A percentile compares a stretch with the other conserved stretches of the same genome.
These are phyloP conservation scores for Taxillus chinensis DNA, from an alignment of 164 flowering plant genomes.

Conservation along the genomic window DNA sequence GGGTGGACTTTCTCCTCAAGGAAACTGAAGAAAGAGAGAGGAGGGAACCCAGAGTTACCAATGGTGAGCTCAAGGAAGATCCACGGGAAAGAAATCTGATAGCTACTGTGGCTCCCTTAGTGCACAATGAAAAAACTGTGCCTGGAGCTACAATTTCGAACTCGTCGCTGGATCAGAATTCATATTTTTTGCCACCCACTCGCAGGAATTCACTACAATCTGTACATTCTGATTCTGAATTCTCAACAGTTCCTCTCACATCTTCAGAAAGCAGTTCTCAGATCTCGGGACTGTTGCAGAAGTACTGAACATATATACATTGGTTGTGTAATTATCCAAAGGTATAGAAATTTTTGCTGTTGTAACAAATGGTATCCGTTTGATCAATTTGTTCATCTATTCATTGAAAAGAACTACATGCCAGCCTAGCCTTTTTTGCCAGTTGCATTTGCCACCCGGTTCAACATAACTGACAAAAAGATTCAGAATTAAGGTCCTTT, in stretches of 20 bases:
- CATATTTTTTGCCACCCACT: slow-evolving; percentile 7
- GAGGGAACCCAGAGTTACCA: slow-evolving; percentile 36
- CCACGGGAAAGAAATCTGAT: slow-evolving; percentile 16
- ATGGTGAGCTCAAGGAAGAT: slow-evolving; percentile 17
- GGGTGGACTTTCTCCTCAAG: slow-evolving; percentile 98
- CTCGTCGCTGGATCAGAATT: slow-evolving; percentile 13
- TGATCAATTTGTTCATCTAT: slow-evolving; percentile 12
- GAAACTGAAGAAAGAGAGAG: slow-evolving; percentile 83
- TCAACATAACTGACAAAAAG: too few relatives aligned
- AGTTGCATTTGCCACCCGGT: too few relatives aligned
- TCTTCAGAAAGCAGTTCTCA: slow-evolving; percentile 42
- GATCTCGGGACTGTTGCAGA: slow-evolving; percentile 38
- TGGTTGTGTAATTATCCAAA: slow-evolving; percentile 18
- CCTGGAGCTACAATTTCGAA: slow-evolving; percentile 5
- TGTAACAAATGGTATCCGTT: slow-evolving; percentile 7
- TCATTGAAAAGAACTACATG: too few relatives aligned
- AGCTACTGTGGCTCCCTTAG: slow-evolving; percentile 4
- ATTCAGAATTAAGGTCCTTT: too few relatives aligned
- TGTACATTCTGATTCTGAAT: slow-evolving; percentile 53
- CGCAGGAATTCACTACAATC: slow-evolving; percentile 22
- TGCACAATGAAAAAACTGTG: background rate
- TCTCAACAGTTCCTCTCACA: slow-evolving; percentile 74
- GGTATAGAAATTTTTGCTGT: slow-evolving; percentile 14
- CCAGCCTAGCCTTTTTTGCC: too few relatives aligned
- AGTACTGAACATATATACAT: slow-evolving; percentile 19